Base-by-base conservation (phyloP, 1,139 yeast genomes). In the Diutina siamensis region DNA sequence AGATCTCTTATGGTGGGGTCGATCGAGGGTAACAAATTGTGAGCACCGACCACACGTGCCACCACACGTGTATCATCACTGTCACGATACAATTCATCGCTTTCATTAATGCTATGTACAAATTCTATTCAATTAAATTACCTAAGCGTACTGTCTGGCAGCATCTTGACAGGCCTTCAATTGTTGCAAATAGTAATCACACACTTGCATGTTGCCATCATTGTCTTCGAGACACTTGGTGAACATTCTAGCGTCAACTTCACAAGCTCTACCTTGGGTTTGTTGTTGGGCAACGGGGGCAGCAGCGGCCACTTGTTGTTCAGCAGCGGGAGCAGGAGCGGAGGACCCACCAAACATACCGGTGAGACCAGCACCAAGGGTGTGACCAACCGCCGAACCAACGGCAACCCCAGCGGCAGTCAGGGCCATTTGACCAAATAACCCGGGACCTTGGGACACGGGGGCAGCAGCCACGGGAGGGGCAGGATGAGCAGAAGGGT, bases 351-450 rank as follows among this genome's bases (percentile, higher is more conserved):
- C 89, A 60, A 92, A 89, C 74, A 92, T 67, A 46, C 87, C 74
- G 47, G 95, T 80, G 56, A 92, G 71, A 57, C 97, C 97, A 49
- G 95, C 95, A 67, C 97, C 97, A 51, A 92, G 57, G 45, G 97
- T 87, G 73, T 92, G 98, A 50, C 98, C 98, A 50, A 89, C 80
- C 52, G 97, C 82, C 48, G 96, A 85, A 58, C 98, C 98, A 49
- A 92, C 97, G 46, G 97, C 98, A 35, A 92, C 98, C 78, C 98
- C 98, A 47, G 97, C 98, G 50, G 98, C 98, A 47, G 98, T 92
- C 42, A 95, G 75, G 31, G 97, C 97, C 97, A 92, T 92, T 68
- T 92, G 95, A 50, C 94, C 85, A 60, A 92, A 89, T 62, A 92
- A 61, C 56, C 97, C 97, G 46, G 98, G 97, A 31, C 63, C 64